Evolutionary conservation across 805 yeast genomes (phyloP), one percentile per base, ranked within the genome.

Genomic region (Ogataea corticis): DNA sequence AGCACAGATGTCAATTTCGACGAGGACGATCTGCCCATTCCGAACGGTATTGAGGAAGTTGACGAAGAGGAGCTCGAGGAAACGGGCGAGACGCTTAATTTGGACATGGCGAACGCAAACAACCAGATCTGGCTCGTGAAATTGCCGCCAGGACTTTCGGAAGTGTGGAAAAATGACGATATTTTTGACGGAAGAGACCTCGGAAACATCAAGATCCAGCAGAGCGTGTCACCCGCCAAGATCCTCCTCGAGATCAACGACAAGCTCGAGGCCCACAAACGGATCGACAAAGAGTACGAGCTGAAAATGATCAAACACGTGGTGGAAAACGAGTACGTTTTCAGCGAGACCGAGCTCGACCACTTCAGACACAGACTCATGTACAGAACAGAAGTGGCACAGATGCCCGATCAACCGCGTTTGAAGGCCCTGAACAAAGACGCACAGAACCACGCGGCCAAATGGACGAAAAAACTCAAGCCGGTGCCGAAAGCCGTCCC

Each of bases 91-190:
- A 75, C 87, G 12, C 73, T 91, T 25, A 95, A 94, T 63, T 72
- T 94, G 65, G 87, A 90, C 60, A 66, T 90, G 41, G 50, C 72
- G 1, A 70, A 72, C 25, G 79, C 83, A 13, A 73, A 68, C 38
- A 83, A 85, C 57, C 89, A 89, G 55, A 83, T 94, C 33, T 94
- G 98, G 99, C 72, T 94, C 17, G 96, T 94, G 18, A 80, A 94
- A 56, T 70, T 94, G 59, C 98, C 99, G 1, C 82, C 87, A 59
- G 89, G 89, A 59, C 70, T 94, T 49, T 85, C 96, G 25, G 87
- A 84, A 33, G 74, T 79, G 52, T 89, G 97, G 96, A 76, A 82
- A 43, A 75, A 84, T 50, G 75, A 78, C 42, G 79, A 73, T 18
- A 69, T 70, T 35, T 66, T 85, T 40, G 75, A 79, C 42, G 97